Evolutionary conservation across 441 rosid genomes (phyloP).

Genomic region (Isatis lusitanica): DNA sequence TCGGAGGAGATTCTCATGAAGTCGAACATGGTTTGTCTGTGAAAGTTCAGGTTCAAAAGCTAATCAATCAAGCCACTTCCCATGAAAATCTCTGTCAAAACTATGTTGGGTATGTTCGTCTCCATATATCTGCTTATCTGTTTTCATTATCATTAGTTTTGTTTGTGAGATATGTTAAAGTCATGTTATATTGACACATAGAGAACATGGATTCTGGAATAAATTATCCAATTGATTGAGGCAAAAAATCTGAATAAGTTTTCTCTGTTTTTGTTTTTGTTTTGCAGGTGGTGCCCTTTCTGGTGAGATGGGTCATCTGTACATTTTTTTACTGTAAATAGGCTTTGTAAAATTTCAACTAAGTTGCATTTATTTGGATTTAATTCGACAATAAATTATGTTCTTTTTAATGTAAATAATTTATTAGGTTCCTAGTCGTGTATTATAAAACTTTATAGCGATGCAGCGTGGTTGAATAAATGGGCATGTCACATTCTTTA

Average conservation of each 20-base stretch:
- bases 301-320: slow-evolving; percentile 55
- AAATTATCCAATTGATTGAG: not conserved
- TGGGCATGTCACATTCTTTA: slow-evolving; percentile 6
- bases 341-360: slow-evolving; percentile 6
- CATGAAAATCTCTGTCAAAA: slow-evolving; percentile 96
- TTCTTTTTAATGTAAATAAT: slow-evolving; percentile 27
- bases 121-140: not conserved
- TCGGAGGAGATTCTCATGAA: slow-evolving; percentile 82
- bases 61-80: slow-evolving; percentile 84
- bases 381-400: not conserved
- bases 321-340: slow-evolving; percentile 30
- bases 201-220: not conserved
- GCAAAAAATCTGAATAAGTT: not conserved
- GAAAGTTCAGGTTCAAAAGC: slow-evolving; percentile 93
- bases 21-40: slow-evolving; percentile 92
- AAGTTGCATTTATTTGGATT: slow-evolving; percentile 19
- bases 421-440: not conserved
- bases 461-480: slow-evolving; percentile 18
- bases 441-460: not conserved
- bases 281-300: slow-evolving; percentile 93
- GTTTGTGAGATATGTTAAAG: not conserved
- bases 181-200: slow-evolving; percentile 2
- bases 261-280: not conserved
- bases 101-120: slow-evolving; percentile 82
- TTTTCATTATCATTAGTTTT: not conserved